Conservation (phyloP, 176 grass and related monocot species). For the Echinochloa phyllopogon region DNA sequence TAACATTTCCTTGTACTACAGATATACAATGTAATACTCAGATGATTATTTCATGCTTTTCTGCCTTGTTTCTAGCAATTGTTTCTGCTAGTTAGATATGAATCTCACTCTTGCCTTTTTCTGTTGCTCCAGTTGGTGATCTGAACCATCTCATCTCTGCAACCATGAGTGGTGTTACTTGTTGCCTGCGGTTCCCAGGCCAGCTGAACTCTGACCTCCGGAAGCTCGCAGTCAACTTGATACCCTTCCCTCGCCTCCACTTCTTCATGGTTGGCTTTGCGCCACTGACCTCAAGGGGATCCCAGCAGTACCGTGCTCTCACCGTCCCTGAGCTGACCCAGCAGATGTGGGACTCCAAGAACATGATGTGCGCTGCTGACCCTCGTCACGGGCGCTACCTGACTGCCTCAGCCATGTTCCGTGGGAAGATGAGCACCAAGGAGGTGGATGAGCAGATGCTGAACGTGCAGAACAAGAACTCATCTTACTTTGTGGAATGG, state of each 20-base stretch:
- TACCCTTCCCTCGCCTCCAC: constrained; percentile 89
- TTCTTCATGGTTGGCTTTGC: constrained; percentile 97
- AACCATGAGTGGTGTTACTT: constrained; percentile 87
- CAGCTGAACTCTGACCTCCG: constrained; percentile 76
- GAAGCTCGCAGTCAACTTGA: constrained; percentile 81
- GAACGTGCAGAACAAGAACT: constrained; percentile 97
- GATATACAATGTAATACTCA: background rate
- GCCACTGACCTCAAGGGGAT: constrained; percentile 79
- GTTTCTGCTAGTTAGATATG: background rate
- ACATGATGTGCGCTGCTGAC: constrained; percentile 98
- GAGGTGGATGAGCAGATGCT: constrained; percentile 98
- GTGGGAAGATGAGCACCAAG: constrained; percentile 99
- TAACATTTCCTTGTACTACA: background rate
- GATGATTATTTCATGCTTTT: background rate
- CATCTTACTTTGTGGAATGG: constrained; percentile 92
- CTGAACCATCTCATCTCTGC: constrained; percentile 89
- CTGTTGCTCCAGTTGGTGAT: constrained; percentile 71
- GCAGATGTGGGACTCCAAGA: constrained; percentile 99
- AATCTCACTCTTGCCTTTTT: constrained; percentile 8
- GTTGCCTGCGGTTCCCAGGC: constrained; percentile 74
- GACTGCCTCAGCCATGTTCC: constrained; percentile 90
- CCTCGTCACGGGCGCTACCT: constrained; percentile 83
- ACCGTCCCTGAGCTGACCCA: constrained; percentile 91
- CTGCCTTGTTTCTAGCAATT: background rate
- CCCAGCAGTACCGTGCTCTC: constrained; percentile 82